Evolutionary conservation across 1,284 basidiomycete species (phyloP).

Genomic region (Athelia sp.): DNA sequence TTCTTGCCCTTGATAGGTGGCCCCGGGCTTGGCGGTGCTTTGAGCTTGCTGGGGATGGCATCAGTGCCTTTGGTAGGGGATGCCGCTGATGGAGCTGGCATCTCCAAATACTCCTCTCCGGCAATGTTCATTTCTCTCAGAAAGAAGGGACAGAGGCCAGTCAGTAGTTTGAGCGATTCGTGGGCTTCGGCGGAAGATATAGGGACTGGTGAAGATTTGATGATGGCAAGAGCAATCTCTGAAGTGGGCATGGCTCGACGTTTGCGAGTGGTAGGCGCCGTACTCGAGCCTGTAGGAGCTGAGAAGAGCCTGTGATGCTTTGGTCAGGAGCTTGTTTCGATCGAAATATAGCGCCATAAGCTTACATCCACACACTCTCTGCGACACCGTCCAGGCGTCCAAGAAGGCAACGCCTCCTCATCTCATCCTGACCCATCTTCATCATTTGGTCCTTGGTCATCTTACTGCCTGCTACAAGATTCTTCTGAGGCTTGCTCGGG

Average conservation of each 20-base stretch:
- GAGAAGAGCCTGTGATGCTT: conserved; percentile 57
- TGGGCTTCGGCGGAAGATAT: conserved; percentile 70
- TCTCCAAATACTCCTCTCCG: conserved; percentile 77
- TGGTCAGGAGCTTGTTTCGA: conserved; percentile 4
- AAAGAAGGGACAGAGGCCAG: conserved; percentile 73
- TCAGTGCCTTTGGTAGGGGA: conserved; percentile 11
- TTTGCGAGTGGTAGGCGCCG: conserved; percentile 54
- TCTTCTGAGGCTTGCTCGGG: conserved; percentile 51
- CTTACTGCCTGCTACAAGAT: conserved; percentile 33
- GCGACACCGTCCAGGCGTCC: conserved; percentile 73
- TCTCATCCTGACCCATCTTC: conserved; percentile 70
- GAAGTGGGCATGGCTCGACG: conserved; percentile 58
- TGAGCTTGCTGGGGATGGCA: conserved; percentile 24
- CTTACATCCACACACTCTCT: conserved; percentile 84
- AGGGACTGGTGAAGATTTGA: conserved; percentile 76
- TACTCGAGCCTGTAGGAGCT: conserved; percentile 40
- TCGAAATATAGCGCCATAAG: conserved; percentile 9
- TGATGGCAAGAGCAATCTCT: conserved; percentile 60
- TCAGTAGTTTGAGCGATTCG: conserved; percentile 64
- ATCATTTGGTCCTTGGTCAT: conserved; percentile 62
- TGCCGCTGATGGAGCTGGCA: conserved; percentile 48
- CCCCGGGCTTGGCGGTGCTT: conserved; percentile 32
- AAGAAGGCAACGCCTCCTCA: conserved; percentile 65
- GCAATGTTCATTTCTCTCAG: conserved; percentile 55
- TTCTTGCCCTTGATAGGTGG: conserved; percentile 29